Evolutionary conservation across 75 land plant species (phyloP).

Genomic region (Picea sitchensis): DNA sequence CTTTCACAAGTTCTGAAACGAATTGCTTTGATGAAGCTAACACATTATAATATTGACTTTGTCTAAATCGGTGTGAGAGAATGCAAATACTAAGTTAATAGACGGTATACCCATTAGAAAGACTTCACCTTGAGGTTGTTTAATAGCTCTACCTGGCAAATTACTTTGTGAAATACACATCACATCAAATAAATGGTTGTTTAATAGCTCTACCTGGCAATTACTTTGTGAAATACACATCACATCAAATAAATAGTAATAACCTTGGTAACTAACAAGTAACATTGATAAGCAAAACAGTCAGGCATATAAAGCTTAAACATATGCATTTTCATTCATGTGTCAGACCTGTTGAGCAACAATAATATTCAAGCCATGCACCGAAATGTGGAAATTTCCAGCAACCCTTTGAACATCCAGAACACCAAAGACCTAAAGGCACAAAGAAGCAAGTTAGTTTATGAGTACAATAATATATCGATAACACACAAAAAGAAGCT

Average conservation of each 20-base stretch:
- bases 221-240: not conserved
- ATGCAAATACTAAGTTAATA: not conserved
- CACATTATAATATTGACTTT: not conserved
- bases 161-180: not conserved
- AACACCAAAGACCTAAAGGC: constrained; percentile 80
- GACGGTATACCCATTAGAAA: not conserved
- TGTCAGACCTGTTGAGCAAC: constrained; percentile 84
- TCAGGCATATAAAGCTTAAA: too few species aligned
- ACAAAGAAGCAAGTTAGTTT: not conserved
- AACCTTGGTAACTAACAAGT: not conserved
- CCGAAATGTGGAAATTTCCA: constrained; percentile 97
- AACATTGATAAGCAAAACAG: not conserved
- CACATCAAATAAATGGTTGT: not conserved
- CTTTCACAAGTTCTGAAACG: not conserved
- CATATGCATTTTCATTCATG: not conserved
- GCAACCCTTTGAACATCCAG: constrained; percentile 98
- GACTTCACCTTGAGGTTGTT: not conserved
- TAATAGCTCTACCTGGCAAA: not conserved
- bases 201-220: not conserved
- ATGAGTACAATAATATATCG: not conserved
- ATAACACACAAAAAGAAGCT: constrained; percentile 8
- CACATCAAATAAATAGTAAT: not conserved
- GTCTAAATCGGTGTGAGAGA: not conserved
- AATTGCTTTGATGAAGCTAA: not conserved
- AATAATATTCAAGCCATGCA: constrained; percentile 87